These are phyloP conservation scores for Agaricus subrufescens DNA, from an alignment of 768 basidiomycete genomes.

Conservation along the genomic window DNA sequence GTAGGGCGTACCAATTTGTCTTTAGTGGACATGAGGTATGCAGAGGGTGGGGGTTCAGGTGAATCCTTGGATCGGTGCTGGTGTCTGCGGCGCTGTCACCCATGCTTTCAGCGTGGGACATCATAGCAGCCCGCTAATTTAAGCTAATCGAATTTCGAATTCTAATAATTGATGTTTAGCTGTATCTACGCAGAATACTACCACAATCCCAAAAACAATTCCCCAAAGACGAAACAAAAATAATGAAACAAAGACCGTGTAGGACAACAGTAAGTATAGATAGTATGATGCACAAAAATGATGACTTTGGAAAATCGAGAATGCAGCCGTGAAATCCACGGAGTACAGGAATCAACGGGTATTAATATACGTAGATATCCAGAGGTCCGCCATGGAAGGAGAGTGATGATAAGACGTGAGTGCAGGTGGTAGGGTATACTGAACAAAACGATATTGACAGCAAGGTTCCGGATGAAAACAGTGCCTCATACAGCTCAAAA, in stretches of 20 bases:
- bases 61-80: neutral
- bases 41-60: too few relatives aligned
- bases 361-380: constrained; percentile 30
- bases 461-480: constrained; percentile 19
- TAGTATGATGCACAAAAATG: constrained; percentile 14
- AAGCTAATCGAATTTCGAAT: too few relatives aligned
- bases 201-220: constrained; percentile 4
- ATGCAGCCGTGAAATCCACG: constrained; percentile 11
- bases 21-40: neutral
- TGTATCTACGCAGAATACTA: constrained; percentile 9
- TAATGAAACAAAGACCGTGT: constrained; percentile 13
- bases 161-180: too few relatives aligned
- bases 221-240: constrained; percentile 9
- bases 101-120: neutral
- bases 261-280: constrained; percentile 3
- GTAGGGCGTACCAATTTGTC: neutral
- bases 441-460: constrained; percentile 27
- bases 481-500: constrained; percentile 30
- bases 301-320: constrained; percentile 11
- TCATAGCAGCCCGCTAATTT: neutral
- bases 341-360: constrained; percentile 18
- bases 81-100: neutral
- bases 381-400: constrained; percentile 27
- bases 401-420: constrained; percentile 17
- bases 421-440: constrained; percentile 34